A percentile compares a stretch with the other conserved stretches of the same genome.
These are phyloP conservation scores for Globisporangium emineosum DNA, from an alignment of 352 stramenopile species.

Conservation along the genomic window DNA sequence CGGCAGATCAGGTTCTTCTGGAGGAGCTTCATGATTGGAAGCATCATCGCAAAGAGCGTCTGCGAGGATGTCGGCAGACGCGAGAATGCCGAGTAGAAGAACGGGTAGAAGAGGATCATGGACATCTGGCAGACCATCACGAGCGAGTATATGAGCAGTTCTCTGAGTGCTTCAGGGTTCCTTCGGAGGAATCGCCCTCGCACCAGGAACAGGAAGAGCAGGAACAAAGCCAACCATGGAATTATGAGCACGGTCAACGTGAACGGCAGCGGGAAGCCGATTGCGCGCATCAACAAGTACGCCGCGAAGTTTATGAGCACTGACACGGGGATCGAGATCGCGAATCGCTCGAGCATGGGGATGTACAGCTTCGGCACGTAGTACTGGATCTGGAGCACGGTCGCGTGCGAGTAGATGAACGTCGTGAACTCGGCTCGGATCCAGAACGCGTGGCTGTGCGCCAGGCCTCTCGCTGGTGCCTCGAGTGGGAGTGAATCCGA, in stretches of 20 bases:
- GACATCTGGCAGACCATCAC: conserved; percentile 2
- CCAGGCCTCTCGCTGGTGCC: background rate
- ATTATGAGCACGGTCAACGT: conserved; percentile 23
- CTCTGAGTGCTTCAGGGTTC: conserved; percentile 1
- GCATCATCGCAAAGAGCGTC: conserved; percentile 19
- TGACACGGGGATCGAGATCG: background rate
- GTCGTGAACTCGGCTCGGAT: background rate
- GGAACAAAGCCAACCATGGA: background rate
- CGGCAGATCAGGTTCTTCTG: conserved; percentile 35
- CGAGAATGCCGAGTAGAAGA: conserved; percentile 18
- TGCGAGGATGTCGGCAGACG: conserved; percentile 10
- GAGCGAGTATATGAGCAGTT: background rate
- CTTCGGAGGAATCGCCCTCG: background rate
- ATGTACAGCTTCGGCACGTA: conserved; percentile 22
- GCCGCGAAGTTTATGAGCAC: background rate
- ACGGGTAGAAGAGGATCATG: conserved; percentile 16
- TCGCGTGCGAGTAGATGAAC: conserved; percentile 4
- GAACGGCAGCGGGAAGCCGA: conserved; percentile 45
- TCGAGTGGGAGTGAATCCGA: conserved; percentile 9
- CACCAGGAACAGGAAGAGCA: background rate
- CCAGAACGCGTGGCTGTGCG: conserved; percentile 1
- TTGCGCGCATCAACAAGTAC: conserved; percentile 9
- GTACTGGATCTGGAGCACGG: conserved; percentile 3
- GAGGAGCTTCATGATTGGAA: conserved; percentile 36
- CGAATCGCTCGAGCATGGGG: background rate